These are phyloP conservation scores for Aspergillus avenaceus DNA, from an alignment of 495 filamentous ascomycete species.

Conservation along the genomic window DNA sequence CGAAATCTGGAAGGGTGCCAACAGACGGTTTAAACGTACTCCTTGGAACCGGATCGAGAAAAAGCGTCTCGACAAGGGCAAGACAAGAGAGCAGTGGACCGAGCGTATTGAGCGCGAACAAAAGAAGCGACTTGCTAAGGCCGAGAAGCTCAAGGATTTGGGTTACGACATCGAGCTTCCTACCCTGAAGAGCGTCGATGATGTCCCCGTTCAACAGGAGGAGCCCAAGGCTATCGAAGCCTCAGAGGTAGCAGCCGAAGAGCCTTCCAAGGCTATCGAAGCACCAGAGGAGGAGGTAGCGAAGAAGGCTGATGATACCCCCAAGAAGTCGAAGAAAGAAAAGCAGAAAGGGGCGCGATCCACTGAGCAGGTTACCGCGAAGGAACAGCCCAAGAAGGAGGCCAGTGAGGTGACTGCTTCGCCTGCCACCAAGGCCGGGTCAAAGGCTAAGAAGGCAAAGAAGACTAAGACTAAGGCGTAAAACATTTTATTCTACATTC, in stretches of 20 bases:
- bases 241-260: conserved; percentile 23
- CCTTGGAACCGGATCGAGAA: conserved; percentile 83
- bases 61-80: conserved; percentile 62
- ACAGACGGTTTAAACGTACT: conserved; percentile 79
- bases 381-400: conserved; percentile 12
- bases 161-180: conserved; percentile 84
- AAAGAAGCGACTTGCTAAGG: conserved; percentile 58
- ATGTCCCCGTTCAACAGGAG: conserved; percentile 43
- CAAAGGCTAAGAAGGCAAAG: conserved; percentile 23
- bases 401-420: conserved; percentile 10
- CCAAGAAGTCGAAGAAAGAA: conserved; percentile 31
- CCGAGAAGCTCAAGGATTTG: conserved; percentile 69
- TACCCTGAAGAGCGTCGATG: conserved; percentile 62
- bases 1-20: conserved; percentile 80
- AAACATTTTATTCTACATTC: background rate
- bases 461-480: conserved; percentile 28
- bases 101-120: conserved; percentile 67
- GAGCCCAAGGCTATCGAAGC: conserved; percentile 26
- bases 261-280: conserved; percentile 27
- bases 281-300: conserved; percentile 36
- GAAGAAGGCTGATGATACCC: conserved; percentile 31
- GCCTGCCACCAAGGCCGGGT: conserved; percentile 11
- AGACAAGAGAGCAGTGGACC: conserved; percentile 70
- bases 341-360: conserved; percentile 27
- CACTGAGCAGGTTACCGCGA: conserved; percentile 13